Base-by-base conservation (phyloP, 805 yeast genomes). In the Wickerhamiella nectarea region DNA sequence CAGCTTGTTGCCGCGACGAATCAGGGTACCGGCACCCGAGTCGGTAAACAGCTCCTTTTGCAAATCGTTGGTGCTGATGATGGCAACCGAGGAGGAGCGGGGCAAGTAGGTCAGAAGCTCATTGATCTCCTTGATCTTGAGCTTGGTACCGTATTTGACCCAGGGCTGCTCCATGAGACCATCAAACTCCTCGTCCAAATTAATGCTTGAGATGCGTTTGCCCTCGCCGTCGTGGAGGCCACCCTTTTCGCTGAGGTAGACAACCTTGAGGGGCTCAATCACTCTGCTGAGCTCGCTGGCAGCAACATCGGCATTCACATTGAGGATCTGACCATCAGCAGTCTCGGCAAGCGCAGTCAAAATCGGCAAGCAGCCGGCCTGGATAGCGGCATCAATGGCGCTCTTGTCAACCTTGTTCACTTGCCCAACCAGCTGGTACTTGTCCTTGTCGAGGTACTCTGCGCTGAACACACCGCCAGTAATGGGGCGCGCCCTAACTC, bases 121-220 rank as follows among this genome's bases (percentile, higher is more conserved):
- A 63, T 84, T 86, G 63, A 91, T 91, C 66, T 91, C 97, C 63
- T 81, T 87, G 62, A 91, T 89, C 70, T 91, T 91, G 62, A 91
- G 73, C 67, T 91, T 91, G 48, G 99, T 91, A 53, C 99, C 99
- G 63, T 89, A 91, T 64, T 91, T 89, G 54, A 91, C 97, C 99
- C 99, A 91, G 24, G 91, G 74, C 65, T 91, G 86, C 62, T 86
- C 80, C 76, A 91, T 69, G 56, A 91, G 70, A 42, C 74, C 82
- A 33, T 87, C 95, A 59, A 81, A 91, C 67, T 91, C 97, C 67
- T 91, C 97, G 60, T 91, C 98, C 57, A 91, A 72, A 63, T 91
- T 91, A 61, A 91, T 91, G 46, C 74, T 79, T 34, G 91, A 78
- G 49, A 91, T 76, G 61, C 82, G 87, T 60, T 87, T 94, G 39